Evolutionary conservation across 2,329 filamentous ascomycete species (phyloP), one percentile per base, ranked within the genome.

Genomic region (Thelonectria rubi): DNA sequence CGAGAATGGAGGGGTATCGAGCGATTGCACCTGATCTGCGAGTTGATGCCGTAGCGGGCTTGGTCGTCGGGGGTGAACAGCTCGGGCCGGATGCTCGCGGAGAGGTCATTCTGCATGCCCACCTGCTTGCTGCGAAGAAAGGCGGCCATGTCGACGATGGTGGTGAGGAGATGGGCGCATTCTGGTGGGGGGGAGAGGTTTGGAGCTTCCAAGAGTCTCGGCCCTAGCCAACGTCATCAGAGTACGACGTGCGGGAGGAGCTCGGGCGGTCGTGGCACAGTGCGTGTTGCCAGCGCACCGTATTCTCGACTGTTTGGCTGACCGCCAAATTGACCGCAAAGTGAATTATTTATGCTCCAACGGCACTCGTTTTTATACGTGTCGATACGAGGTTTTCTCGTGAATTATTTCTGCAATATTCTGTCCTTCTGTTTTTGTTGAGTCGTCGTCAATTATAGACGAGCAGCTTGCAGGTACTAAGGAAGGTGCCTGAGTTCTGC

Each of bases 61-160:
- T 93, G 91, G 78, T 97, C 92, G 75, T 97, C 93, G 21, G 94
- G 87, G 61, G 86, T 82, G 75, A 98, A 97, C 14, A 92, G 80
- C 64, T 92, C 91, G 39, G 92, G 86, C 17, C 87, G 83, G 65
- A 98, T 88, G 68, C 90, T 91, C 17, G 89, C 88, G 54, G 94
- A 97, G 68, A 99, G 85, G 80, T 98, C 95, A 78, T 90, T 92
- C 75, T 93, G 91, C 71, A 99, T 91, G 73, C 95, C 95, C 59
- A 93, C 88, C 84, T 98, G 95, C 84, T 97, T 97, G 71, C 92
- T 91, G 75, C 95, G 86, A 65, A 99, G 81, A 75, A 98, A 94
- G 71, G 91, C 88, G 57, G 94, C 88, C 94, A 97, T 97, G 50
- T 60, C 73, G 67, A 52, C 55, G 64, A 63, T 55, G 60, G 58